Evolutionary conservation across 495 filamentous ascomycete genomes (phyloP).

Genomic region (Penicillium manginii): DNA sequence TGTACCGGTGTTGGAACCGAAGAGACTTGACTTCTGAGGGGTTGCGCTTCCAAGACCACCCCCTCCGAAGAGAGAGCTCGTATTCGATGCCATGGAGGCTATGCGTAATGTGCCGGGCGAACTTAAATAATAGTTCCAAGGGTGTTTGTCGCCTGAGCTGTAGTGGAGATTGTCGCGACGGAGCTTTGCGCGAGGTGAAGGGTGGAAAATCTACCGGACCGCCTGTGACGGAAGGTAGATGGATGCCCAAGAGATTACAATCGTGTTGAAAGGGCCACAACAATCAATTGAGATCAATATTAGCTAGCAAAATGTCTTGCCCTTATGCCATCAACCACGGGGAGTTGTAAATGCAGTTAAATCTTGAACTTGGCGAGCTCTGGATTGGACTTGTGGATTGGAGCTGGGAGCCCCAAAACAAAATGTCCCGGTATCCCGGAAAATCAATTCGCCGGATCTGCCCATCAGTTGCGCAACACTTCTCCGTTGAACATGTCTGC

Average conservation of each 20-base stretch:
- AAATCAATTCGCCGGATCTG: slow-evolving; percentile 5
- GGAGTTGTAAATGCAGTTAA: not conserved
- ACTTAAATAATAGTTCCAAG: not conserved
- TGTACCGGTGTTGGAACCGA: slow-evolving; percentile 37
- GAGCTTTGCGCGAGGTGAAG: not conserved
- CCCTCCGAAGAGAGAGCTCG: slow-evolving; percentile 42
- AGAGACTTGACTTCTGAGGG: slow-evolving; percentile 33
- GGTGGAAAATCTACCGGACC: not conserved
- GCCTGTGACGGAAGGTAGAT: not conserved
- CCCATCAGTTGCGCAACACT: too few species aligned
- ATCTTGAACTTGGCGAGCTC: not conserved
- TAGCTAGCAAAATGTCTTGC: not conserved
- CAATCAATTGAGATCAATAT: not conserved
- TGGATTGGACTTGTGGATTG: not conserved
- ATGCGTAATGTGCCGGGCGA: not conserved
- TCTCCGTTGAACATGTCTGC: too few species aligned
- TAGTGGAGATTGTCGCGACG: not conserved
- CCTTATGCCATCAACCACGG: not conserved
- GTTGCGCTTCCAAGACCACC: slow-evolving; percentile 35
- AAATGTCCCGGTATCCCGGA: slow-evolving; percentile 10
- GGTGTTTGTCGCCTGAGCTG: not conserved
- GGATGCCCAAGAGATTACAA: not conserved
- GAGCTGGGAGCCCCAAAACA: slow-evolving; percentile 8
- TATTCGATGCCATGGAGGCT: slow-evolving; percentile 29
- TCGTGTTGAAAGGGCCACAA: not conserved